Evolutionary conservation across 306 rosid genomes (phyloP).

Genomic region (Coriaria nepalensis): DNA sequence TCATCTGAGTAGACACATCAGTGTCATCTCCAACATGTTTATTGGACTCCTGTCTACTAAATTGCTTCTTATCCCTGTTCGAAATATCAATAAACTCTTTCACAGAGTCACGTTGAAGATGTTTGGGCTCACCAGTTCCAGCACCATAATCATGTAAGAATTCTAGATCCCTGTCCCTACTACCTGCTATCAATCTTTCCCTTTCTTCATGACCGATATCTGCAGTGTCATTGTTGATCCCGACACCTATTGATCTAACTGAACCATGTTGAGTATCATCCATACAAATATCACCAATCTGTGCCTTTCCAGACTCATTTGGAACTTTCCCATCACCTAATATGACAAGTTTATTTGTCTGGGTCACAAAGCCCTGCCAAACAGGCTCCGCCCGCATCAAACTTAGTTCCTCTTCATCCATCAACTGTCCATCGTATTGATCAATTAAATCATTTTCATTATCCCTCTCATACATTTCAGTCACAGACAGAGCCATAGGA

Average conservation of each 20-base stretch:
- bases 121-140: slow-evolving; percentile 37
- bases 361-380: slow-evolving; percentile 94
- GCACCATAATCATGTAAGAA: slow-evolving; percentile 53
- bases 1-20: slow-evolving; percentile 29
- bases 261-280: slow-evolving; percentile 88
- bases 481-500: slow-evolving; percentile 51
- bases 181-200: slow-evolving; percentile 78
- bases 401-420: slow-evolving; percentile 77
- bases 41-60: slow-evolving; percentile 39
- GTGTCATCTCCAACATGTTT: slow-evolving; percentile 49
- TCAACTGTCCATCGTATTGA: slow-evolving; percentile 83
- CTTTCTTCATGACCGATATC: slow-evolving; percentile 83
- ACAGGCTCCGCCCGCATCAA: slow-evolving; percentile 84
- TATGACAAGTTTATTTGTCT: slow-evolving; percentile 62
- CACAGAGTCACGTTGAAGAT: slow-evolving; percentile 35
- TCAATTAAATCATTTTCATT: slow-evolving; percentile 57
- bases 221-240: slow-evolving; percentile 81
- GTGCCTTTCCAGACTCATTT: slow-evolving; percentile 48
- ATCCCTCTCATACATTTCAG: slow-evolving; percentile 57
- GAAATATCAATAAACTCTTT: slow-evolving; percentile 34
- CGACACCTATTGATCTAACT: slow-evolving; percentile 96
- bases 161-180: slow-evolving; percentile 77
- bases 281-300: slow-evolving; percentile 46
- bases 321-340: slow-evolving; percentile 54
- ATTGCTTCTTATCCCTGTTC: slow-evolving; percentile 38